Evolutionary conservation across 78 protist genomes (phyloP).

Genomic region (Dictyostelium firmibasis): DNA sequence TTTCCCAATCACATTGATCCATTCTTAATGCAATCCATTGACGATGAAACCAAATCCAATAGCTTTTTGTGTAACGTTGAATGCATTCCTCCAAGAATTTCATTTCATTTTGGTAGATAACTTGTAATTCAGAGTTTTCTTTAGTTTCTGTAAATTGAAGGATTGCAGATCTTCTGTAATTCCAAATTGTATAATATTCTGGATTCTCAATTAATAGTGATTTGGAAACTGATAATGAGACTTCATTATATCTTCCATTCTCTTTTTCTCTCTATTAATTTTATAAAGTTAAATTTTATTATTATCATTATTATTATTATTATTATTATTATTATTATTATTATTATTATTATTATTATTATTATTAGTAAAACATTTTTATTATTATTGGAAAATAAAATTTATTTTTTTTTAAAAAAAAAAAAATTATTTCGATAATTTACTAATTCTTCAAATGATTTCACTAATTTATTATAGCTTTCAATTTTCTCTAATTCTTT

Average conservation of each 20-base stretch:
- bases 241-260: neutral
- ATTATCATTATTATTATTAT: neutral
- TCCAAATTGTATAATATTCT: slow-evolving; percentile 93
- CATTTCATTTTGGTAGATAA: slow-evolving; percentile 37
- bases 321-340: neutral
- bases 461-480: slow-evolving; percentile 7
- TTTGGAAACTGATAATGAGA: slow-evolving; percentile 31
- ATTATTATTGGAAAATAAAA: too few relatives aligned
- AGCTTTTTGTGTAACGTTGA: slow-evolving; percentile 57
- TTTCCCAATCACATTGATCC: slow-evolving; percentile 64
- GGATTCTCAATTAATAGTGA: slow-evolving; percentile 85
- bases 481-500: slow-evolving; percentile 37
- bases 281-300: too few relatives aligned
- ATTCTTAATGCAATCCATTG: slow-evolving; percentile 56
- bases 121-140: slow-evolving; percentile 25
- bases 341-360: neutral
- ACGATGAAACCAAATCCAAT: slow-evolving; percentile 86
- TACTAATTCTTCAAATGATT: slow-evolving; percentile 34
- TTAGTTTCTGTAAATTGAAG: neutral
- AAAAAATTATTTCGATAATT: neutral
- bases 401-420: too few relatives aligned
- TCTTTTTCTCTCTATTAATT: slow-evolving; percentile 9
- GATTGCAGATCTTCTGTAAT: slow-evolving; percentile 84
- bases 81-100: slow-evolving; percentile 60
- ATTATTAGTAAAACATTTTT: too few relatives aligned